A percentile compares a stretch with the other conserved stretches of the same genome.
Conservation (phyloP, 202 grass and related monocot species). For the Hordeum pubiflorum region DNA sequence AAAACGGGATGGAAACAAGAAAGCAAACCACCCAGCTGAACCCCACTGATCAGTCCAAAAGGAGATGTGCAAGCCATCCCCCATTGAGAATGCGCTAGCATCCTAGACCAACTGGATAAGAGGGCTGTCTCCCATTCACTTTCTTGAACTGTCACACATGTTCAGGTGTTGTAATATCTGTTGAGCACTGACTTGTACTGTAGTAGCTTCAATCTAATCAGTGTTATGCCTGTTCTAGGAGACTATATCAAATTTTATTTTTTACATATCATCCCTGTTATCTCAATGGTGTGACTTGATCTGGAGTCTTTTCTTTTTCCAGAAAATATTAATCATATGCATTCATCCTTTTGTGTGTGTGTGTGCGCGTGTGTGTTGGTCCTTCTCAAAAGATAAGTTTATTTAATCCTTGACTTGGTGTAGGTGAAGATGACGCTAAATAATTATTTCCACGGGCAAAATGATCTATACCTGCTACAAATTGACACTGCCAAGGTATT, state of each 20-base stretch:
- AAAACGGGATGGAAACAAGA: no score
- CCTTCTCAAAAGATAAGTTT: not conserved
- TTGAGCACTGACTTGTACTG: not conserved
- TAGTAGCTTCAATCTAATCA: not conserved
- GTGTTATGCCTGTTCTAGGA: not conserved
- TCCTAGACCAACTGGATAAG: no score
- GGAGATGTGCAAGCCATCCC: no score
- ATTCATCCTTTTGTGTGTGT: not conserved
- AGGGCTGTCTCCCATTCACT: no score
- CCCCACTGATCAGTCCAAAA: no score
- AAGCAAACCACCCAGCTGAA: no score
- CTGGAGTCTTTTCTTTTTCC: not conserved
- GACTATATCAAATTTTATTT: not conserved
- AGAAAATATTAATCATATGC: not conserved
- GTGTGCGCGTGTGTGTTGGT: not conserved
- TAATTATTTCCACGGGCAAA: slow-evolving; percentile 49
- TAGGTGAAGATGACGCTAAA: slow-evolving; percentile 71
- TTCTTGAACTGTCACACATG: not conserved
- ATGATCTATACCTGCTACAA: slow-evolving; percentile 68
- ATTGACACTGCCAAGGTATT: slow-evolving; percentile 59
- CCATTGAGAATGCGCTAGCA: no score
- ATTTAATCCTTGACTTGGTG: slow-evolving; percentile 18
- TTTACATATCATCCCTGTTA: not conserved
- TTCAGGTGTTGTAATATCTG: not conserved
- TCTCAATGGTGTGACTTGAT: not conserved